Percentiles rank a stretch among this genome's conserved stretches.
phyloP scores from a whole-genome alignment of 1,284 basidiomycete species.

The Cryptococcus sp. region DNA sequence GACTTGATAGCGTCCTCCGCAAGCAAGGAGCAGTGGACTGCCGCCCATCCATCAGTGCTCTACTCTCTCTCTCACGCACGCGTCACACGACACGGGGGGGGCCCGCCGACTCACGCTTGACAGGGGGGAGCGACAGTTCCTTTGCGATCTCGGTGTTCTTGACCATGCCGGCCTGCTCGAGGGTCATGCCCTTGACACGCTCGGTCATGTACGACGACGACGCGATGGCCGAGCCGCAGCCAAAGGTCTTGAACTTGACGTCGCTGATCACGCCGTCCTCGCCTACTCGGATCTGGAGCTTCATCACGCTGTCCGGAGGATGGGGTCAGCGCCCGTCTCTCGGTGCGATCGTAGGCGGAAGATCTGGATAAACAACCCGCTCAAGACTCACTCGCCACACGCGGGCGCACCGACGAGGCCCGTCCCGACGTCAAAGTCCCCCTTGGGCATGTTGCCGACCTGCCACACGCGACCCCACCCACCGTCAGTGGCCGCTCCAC shows the following conservation, averaged over 20 bases:
- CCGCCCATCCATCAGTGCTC: not conserved
- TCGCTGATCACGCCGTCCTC: constrained; percentile 88
- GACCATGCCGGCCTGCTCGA: constrained; percentile 93
- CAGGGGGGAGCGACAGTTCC: constrained; percentile 90
- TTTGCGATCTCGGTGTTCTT: constrained; percentile 99
- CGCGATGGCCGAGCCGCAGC: constrained; percentile 85
- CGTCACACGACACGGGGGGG: not conserved
- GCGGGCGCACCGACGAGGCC: constrained; percentile 93
- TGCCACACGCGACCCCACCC: constrained; percentile 2
- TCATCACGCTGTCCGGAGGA: constrained; percentile 76
- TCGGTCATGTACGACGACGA: constrained; percentile 98
- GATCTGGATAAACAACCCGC: not conserved
- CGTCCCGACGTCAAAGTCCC: constrained; percentile 86
- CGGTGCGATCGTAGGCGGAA: not conserved
- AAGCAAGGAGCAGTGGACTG: constrained; percentile 68
- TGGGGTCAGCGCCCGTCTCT: constrained; percentile 38
- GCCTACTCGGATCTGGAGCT: constrained; percentile 96
- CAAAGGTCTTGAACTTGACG: constrained; percentile 99
- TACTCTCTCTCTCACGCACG: not conserved
- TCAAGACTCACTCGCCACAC: constrained; percentile 48
- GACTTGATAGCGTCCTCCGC: constrained; percentile 96
- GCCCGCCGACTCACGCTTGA: constrained; percentile 72
- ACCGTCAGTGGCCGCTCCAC: constrained; percentile 34
- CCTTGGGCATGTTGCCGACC: constrained; percentile 88
- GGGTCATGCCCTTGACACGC: constrained; percentile 87